Evolutionary conservation across 805 yeast genomes (phyloP), one percentile per base, ranked within the genome.

Genomic region (Metschnikowia borealis): DNA sequence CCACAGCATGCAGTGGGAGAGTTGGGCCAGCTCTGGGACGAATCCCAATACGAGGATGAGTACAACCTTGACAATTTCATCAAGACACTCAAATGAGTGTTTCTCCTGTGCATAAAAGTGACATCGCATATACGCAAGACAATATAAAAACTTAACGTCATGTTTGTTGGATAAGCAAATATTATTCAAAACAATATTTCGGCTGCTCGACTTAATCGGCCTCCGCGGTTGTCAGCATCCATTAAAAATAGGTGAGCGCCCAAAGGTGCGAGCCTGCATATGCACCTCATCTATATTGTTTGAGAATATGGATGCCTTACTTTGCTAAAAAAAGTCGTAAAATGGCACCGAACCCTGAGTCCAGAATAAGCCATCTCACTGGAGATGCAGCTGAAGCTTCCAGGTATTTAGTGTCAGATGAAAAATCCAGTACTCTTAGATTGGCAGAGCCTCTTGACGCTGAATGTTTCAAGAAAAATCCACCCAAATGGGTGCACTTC

Each of bases 11-110:
- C 94, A 0, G 83, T 89, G 41, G 92, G 91, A 26, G 96, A 89
- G 57, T 75, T 94, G 56, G 92, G 88, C 8, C 97, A 91, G 61
- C 76, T 94, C 50, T 94, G 99, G 99, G 98, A 94, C 64, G 94
- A 89, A 61, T 78, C 87, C 33, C 97, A 94, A 68, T 94, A 94
- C 62, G 96, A 91, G 56, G 99, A 94, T 63, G 99, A 94, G 73
- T 94, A 94, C 68, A 89, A 94, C 62, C 80, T 94, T 69, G 97
- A 92, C 67, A 82, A 86, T 48, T 94, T 94, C 67, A 92, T 94
- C 69, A 87, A 87, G 71, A 85, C 87, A 26, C 77, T 89, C 54
- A 79, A 79, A 57, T 80, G 58, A 39, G 36, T 20, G 14, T 21
- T 23, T 23, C 18, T 23, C 8, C 13, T 32, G 41, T 18, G 36